phyloP scores from a whole-genome alignment of 2,329 filamentous ascomycete species.

The Chrysoporthe cubensis region DNA sequence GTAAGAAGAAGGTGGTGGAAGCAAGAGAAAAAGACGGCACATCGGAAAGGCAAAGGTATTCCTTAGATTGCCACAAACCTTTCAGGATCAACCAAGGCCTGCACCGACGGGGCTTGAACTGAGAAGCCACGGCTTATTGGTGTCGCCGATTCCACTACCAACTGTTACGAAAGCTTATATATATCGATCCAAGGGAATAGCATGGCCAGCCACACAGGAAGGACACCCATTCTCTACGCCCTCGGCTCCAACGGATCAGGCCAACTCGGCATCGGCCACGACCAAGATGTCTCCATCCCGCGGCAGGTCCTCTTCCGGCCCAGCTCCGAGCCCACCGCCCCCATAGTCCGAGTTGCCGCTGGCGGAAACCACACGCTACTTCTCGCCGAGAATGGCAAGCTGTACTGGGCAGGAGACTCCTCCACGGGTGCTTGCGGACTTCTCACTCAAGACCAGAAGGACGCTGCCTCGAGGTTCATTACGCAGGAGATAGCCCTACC shows the following conservation, averaged over 20 bases:
- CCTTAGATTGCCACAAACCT: not conserved
- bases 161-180: not conserved
- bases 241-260: conserved; percentile 79
- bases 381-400: conserved; percentile 58
- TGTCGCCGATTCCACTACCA: not conserved
- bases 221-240: conserved; percentile 63
- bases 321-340: conserved; percentile 39
- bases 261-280: conserved; percentile 73
- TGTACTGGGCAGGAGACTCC: conserved; percentile 69
- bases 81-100: not conserved
- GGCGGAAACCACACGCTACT: conserved; percentile 90
- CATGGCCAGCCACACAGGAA: conserved; percentile 5
- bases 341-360: conserved; percentile 50
- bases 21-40: not conserved
- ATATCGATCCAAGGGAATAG: not conserved
- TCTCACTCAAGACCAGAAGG: conserved; percentile 31
- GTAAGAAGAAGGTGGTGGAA: not conserved
- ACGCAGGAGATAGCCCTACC: conserved; percentile 14
- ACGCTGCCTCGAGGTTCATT: not conserved
- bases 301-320: conserved; percentile 63
- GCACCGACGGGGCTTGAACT: not conserved
- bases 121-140: not conserved
- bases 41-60: not conserved
- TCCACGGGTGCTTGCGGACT: conserved; percentile 59
- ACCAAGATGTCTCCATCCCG: conserved; percentile 71